Evolutionary conservation across 345 rosid species (phyloP).

Genomic region (Brassica cretica): DNA sequence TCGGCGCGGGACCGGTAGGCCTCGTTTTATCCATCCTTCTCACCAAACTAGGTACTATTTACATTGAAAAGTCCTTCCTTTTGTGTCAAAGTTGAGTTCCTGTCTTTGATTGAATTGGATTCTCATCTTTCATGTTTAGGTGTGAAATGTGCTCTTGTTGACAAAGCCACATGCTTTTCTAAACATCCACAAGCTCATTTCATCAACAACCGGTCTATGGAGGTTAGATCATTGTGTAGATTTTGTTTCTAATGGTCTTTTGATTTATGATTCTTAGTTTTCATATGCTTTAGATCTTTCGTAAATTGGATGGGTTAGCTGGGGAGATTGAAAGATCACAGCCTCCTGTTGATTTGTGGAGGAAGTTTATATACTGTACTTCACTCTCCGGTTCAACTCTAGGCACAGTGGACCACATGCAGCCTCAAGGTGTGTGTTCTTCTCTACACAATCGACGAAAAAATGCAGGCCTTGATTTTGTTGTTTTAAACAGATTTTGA

Average conservation of each 20-base stretch:
- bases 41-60: slow-evolving; percentile 62
- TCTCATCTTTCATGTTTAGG: slow-evolving; percentile 46
- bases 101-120: slow-evolving; percentile 1
- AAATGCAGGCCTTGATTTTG: slow-evolving; percentile 1
- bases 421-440: slow-evolving; percentile 78
- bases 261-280: slow-evolving; percentile 1
- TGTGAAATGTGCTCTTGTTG: slow-evolving; percentile 69
- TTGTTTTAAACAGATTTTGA: slow-evolving; percentile 63
- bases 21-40: slow-evolving; percentile 84
- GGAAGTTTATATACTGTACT: slow-evolving; percentile 88
- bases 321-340: slow-evolving; percentile 82
- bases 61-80: not conserved
- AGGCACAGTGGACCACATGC: slow-evolving; percentile 95
- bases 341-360: slow-evolving; percentile 88
- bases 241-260: not conserved
- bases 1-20: slow-evolving; percentile 97
- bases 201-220: slow-evolving; percentile 95
- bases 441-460: not conserved
- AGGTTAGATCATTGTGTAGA: slow-evolving; percentile 51
- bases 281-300: slow-evolving; percentile 54
- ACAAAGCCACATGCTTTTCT: slow-evolving; percentile 68
- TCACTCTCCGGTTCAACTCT: slow-evolving; percentile 81
- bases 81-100: not conserved
- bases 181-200: slow-evolving; percentile 95
- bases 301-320: slow-evolving; percentile 75